A percentile compares a stretch with the other conserved stretches of the same genome.
These are phyloP conservation scores for Fusarium sp. DNA, from an alignment of 2,329 filamentous ascomycete genomes.

Conservation along the genomic window DNA sequence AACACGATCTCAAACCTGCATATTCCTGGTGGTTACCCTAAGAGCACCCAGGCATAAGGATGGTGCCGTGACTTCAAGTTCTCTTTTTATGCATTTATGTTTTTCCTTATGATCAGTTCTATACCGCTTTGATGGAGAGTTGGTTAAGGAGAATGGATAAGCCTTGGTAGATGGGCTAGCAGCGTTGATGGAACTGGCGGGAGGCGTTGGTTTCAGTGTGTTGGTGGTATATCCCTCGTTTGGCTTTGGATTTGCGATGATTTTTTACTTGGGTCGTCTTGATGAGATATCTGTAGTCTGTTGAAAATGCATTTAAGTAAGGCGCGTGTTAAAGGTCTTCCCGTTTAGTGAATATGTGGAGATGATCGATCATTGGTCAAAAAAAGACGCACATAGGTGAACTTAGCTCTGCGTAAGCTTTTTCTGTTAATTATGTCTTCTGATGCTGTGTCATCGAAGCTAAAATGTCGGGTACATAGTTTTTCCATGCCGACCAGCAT, in stretches of 20 bases:
- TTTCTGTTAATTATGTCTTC: neutral
- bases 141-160: constrained; percentile 18
- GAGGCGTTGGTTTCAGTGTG: constrained; percentile 42
- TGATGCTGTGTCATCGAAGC: neutral
- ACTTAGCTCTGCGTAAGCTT: neutral
- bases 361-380: neutral
- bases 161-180: constrained; percentile 3
- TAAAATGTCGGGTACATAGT: constrained; percentile 25
- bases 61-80: constrained; percentile 46
- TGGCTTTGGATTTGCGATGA: constrained; percentile 23
- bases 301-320: constrained; percentile 22
- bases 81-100: constrained; percentile 23
- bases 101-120: constrained; percentile 26
- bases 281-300: constrained; percentile 11
- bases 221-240: constrained; percentile 40
- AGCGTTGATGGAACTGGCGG: constrained; percentile 5
- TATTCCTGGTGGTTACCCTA: constrained; percentile 76
- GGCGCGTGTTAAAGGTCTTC: neutral
- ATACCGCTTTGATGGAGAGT: constrained; percentile 12
- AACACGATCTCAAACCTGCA: constrained; percentile 74
- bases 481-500: constrained; percentile 30
- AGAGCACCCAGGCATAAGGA: constrained; percentile 59
- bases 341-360: neutral
- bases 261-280: constrained; percentile 1
- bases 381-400: neutral